Conservation (phyloP, 306 rosid genomes). For the Lathyrus tuberosus region DNA sequence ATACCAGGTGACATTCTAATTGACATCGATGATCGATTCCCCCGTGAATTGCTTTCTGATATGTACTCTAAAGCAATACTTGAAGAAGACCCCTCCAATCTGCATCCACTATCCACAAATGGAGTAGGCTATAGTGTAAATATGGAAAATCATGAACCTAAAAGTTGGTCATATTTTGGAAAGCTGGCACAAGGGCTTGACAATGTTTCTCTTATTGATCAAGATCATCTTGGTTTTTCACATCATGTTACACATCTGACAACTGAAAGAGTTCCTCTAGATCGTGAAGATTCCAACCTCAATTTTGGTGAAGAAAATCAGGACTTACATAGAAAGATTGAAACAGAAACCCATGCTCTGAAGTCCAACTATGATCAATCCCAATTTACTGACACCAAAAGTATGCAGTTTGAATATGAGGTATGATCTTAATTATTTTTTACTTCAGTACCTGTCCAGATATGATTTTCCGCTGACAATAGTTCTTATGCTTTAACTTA, state of each 20-base stretch:
- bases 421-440: slow-evolving; percentile 41
- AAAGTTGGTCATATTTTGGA: slow-evolving; percentile 76
- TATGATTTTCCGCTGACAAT: slow-evolving; percentile 37
- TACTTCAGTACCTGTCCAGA: slow-evolving; percentile 30
- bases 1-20: slow-evolving; percentile 72
- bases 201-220: slow-evolving; percentile 75
- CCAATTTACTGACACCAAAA: slow-evolving; percentile 53
- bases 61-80: slow-evolving; percentile 82
- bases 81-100: slow-evolving; percentile 52
- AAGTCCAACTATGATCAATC: slow-evolving; percentile 54
- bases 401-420: slow-evolving; percentile 65
- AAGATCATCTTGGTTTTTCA: slow-evolving; percentile 72
- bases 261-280: slow-evolving; percentile 44
- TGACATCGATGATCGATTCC: slow-evolving; percentile 82
- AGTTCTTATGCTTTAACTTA: slow-evolving; percentile 42
- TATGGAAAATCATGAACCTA: slow-evolving; percentile 78
- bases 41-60: slow-evolving; percentile 80
- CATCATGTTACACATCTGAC: slow-evolving; percentile 46
- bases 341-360: slow-evolving; percentile 37
- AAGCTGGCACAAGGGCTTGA: slow-evolving; percentile 69
- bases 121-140: slow-evolving; percentile 74
- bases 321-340: slow-evolving; percentile 50
- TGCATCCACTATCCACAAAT: slow-evolving; percentile 52
- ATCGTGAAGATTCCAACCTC: slow-evolving; percentile 51
- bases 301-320: slow-evolving; percentile 58